phyloP scores from a whole-genome alignment of 768 basidiomycete genomes.

The Porpolomopsis calyptriformis region DNA sequence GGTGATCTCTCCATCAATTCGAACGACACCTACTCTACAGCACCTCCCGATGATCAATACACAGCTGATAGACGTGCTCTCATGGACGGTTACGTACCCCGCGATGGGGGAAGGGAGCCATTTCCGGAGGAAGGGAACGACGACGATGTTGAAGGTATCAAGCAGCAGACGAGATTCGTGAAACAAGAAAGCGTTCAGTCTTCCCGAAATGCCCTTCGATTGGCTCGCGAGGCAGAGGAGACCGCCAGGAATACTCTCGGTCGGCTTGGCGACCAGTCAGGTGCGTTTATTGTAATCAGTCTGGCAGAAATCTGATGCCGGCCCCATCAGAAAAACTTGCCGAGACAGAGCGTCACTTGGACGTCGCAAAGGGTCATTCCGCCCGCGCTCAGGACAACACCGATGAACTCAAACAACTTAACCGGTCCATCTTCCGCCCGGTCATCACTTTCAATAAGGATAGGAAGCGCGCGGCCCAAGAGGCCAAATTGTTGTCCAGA shows the following conservation, averaged over 20 bases:
- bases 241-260: conserved; percentile 77
- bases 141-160: conserved; percentile 90
- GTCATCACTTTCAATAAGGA: conserved; percentile 91
- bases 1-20: conserved; percentile 42
- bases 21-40: conserved; percentile 6
- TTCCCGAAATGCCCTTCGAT: conserved; percentile 82
- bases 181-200: conserved; percentile 90
- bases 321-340: conserved; percentile 62
- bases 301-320: conserved; percentile 5
- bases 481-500: conserved; percentile 71
- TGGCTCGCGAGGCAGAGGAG: conserved; percentile 95
- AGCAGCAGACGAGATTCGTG: conserved; percentile 74
- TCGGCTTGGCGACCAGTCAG: conserved; percentile 87
- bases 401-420: conserved; percentile 87
- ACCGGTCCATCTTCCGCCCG: conserved; percentile 89
- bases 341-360: conserved; percentile 90
- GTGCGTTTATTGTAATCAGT: conserved; percentile 27
- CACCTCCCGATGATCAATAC: conserved; percentile 22
- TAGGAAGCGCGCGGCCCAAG: conserved; percentile 76
- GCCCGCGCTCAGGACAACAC: conserved; percentile 86
- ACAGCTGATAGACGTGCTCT: conserved; percentile 42
- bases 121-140: conserved; percentile 64
- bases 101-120: conserved; percentile 38
- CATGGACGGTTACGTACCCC: conserved; percentile 59
- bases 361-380: conserved; percentile 82